Evolutionary conservation across 73 alveolate genomes (phyloP).

Genomic region (Paramecium bursaria): DNA sequence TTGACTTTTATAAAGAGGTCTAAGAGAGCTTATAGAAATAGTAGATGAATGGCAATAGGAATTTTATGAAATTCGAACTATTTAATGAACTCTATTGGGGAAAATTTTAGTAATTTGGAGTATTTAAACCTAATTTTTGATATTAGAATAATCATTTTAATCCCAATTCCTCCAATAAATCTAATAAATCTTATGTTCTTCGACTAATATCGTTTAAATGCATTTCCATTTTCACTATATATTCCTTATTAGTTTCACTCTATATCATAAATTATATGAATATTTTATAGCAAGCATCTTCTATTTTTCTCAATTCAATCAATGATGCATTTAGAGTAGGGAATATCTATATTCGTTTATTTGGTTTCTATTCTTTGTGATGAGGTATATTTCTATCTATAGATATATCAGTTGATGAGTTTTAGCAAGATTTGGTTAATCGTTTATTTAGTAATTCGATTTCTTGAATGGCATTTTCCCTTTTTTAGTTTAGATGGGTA

Average conservation of each 20-base stretch:
- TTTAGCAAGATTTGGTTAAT: neutral
- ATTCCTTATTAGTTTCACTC: too few relatives aligned
- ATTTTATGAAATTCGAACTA: too few relatives aligned
- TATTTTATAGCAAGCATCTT: conserved; percentile 34
- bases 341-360: conserved; percentile 10
- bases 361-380: conserved; percentile 18
- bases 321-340: conserved; percentile 28
- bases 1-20: too few relatives aligned
- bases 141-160: conserved; percentile 38
- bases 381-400: conserved; percentile 9
- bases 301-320: conserved; percentile 25
- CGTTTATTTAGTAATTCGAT: conserved; percentile 30
- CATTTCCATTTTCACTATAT: neutral
- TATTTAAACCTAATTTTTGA: too few relatives aligned
- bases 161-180: neutral
- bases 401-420: too few relatives aligned
- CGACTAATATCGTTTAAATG: conserved; percentile 28
- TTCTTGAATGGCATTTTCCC: conserved; percentile 52
- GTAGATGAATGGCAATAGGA: too few relatives aligned
- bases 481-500: conserved; percentile 9
- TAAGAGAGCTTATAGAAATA: too few relatives aligned
- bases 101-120: too few relatives aligned
- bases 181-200: neutral
- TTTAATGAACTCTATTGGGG: too few relatives aligned
- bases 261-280: conserved; percentile 6